Percentiles rank a stretch among this genome's conserved stretches.
phyloP scores from a whole-genome alignment of 2,329 filamentous ascomycete genomes.

The Pleurostoma richardsiae region DNA sequence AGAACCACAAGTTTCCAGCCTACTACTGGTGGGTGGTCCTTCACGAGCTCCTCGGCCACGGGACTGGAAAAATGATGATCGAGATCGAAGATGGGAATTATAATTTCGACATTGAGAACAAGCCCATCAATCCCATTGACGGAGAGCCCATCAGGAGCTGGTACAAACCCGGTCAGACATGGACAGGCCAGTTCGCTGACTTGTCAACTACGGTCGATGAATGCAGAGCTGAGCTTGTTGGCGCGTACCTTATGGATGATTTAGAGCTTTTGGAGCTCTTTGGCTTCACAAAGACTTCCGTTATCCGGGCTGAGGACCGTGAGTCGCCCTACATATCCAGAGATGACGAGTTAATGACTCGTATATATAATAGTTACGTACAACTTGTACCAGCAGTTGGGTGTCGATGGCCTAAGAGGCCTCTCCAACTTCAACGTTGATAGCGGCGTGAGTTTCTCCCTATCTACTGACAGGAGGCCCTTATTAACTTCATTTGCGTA shows the following conservation, averaged over 20 bases:
- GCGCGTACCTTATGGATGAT: constrained; percentile 37
- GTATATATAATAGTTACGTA: constrained; percentile 23
- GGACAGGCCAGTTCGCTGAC: constrained; percentile 55
- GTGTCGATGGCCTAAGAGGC: constrained; percentile 32
- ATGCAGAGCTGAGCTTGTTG: constrained; percentile 35
- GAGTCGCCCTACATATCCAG: constrained; percentile 7
- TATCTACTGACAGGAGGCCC: too few species aligned
- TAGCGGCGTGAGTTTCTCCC: too few species aligned
- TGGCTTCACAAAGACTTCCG: constrained; percentile 26
- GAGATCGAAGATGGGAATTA: constrained; percentile 46
- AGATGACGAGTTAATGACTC: neutral
- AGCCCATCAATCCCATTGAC: constrained; percentile 51
- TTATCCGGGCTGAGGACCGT: constrained; percentile 32
- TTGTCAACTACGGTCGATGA: constrained; percentile 59
- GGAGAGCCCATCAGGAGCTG: constrained; percentile 46
- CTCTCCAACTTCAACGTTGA: constrained; percentile 30
- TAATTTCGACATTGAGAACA: constrained; percentile 56
- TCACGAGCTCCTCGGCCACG: constrained; percentile 62
- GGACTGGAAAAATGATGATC: constrained; percentile 56
- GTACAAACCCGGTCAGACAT: constrained; percentile 61
- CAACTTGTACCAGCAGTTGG: constrained; percentile 33
- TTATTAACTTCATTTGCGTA: constrained; percentile 6
- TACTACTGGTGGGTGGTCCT: constrained; percentile 71
- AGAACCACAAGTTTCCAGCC: constrained; percentile 57
- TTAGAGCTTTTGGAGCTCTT: constrained; percentile 34